Evolutionary conservation across 176 grass and related monocot genomes (phyloP), one percentile per base, ranked within the genome.

Genomic region (Canna indica): DNA sequence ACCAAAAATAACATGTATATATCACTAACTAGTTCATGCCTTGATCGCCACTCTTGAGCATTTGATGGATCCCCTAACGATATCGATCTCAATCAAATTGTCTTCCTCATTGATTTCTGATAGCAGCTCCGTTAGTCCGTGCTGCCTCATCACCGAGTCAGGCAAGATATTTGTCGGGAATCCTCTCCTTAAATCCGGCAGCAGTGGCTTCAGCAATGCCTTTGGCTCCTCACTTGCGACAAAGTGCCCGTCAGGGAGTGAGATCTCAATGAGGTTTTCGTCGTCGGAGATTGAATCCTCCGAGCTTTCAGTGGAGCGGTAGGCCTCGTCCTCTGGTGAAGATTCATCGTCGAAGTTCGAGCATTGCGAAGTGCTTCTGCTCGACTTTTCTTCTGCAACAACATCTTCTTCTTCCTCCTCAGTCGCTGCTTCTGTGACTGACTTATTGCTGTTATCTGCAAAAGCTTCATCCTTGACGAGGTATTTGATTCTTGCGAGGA

Each of bases 191-290:
- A 20, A 6, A 25, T n/a, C n/a, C n/a, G n/a, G n/a, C n/a, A 38
- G 65, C 36, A 68, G n/a, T 36, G 46, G 70, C 70, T 15, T 53
- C 32, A 7, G 14, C 47, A 31, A 30, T 47, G 56, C n/a, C 1
- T 47, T 62, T 13, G 73, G 10, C 38, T 64, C 39, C 14, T 42
- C 63, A 10, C 24, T 22, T 28, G 13, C 62, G 10, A 56, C 47
- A 38, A 67, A 76, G 20, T 56, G 44, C 41, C 74, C 74, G 18
- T 76, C 62, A 26, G 74, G 62, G 1, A 76, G 46, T 22, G 44
- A 64, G 34, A 76, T 53, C 47, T 76, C 74, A 12, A 76, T 76
- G 62, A 76, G 74, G 63, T 64, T 76, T 14, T 76, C 74, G 15
- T 76, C 74, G 35, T 76, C 62, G 25, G 63, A 76, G 25, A 67